Base-by-base conservation (phyloP, 1,139 yeast species). In the Pneumocystis oryctolagi region DNA sequence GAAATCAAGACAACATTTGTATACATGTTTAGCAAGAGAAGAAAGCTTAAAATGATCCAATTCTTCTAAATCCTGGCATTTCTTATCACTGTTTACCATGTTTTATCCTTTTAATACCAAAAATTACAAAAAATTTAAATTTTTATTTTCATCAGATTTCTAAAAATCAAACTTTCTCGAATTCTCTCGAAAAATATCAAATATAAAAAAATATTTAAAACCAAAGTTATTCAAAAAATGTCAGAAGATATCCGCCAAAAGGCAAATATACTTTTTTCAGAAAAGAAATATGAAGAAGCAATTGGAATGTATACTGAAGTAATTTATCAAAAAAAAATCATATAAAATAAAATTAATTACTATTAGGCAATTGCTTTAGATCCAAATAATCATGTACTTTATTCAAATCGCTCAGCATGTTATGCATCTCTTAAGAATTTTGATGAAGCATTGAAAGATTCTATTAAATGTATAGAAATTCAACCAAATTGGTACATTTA, bases 381-480 rank as follows among this genome's bases (percentile, higher is more conserved):
- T 0, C 95, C 96, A 68, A 89, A 89, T 73, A 68, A 68, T 57
- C 97, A 90, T 73, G 97, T 92, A 31, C 79, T 92, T 65, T 89
- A 79, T 73, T 89, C 97, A 63, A 92, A 92, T 77, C 84, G 97
- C 74, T 89, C 97, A n/a, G 98, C 95, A 12, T 82, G 89, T 64
- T 85, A 85, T 71, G 87, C 97, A 2, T 87, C 96, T 16, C 75
- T 85, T 76, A 84, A 84, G 72, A 76, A 89, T 69, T 92, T 84
- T 71, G 74, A 75, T 42, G 77, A 84, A 66, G 97, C 97, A 2
- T 78, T 89, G 65, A 77, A 79, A 64, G 97, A 92, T 73, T 97
- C 97, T 32, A 77, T 87, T 67, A 82, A 85, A 71, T 86, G 96
- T 75, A 84, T 87, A 62, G 80, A 81, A 70, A 83, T 89, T 75